Evolutionary conservation across 2,329 filamentous ascomycete genomes (phyloP), one percentile per base, ranked within the genome.

Genomic region (Coniochaeta prunicola): DNA sequence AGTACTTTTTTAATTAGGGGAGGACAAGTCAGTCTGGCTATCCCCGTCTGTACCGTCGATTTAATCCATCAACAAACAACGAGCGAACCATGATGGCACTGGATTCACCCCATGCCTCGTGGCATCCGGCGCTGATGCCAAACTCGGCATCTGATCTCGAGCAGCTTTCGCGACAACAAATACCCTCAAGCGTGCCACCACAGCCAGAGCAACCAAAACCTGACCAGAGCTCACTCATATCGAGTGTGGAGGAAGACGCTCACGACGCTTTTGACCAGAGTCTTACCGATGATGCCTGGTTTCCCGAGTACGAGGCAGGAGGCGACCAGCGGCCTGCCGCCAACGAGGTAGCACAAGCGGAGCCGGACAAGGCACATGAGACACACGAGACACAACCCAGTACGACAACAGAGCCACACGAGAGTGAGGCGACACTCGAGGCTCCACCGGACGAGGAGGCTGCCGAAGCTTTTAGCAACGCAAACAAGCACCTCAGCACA

Each of bases 401-500:
- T n/a, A n/a, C n/a, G n/a, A n/a, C n/a, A n/a, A n/a, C n/a, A n/a
- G n/a, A n/a, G n/a, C n/a, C 45, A 50, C 19, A 13, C 5, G 45
- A 50, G n/a, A 9, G 5, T n/a, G 53, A 33, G 30, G 30, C 53
- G 30, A 21, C 28, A 55, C 30, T 34, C 2, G 53, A 55, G 13
- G 10, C 31, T 36, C 33, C 28, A 12, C 19, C 30, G 2, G 53
- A 36, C 19, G 54, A 56, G 36, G 60, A 62, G 36, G 48, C 60
- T 13, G 60, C 57, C 8, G 50, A 63, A 19, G 59, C 66, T 26
- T 60, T 67, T 9, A 60, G 54, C 36, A 71, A 73, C 21, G 66
- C 71, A 19, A 74, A 77, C 28, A 83, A 84, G 63, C 84, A 87
- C 67, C 70, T 78, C 10, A 87, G 83, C 69, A 84, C 79, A 54